Percentiles rank a stretch among this genome's conserved stretches.
These are phyloP conservation scores for Flaveria trinervia DNA, from an alignment of 129 eudicot genomes.

Conservation along the genomic window DNA sequence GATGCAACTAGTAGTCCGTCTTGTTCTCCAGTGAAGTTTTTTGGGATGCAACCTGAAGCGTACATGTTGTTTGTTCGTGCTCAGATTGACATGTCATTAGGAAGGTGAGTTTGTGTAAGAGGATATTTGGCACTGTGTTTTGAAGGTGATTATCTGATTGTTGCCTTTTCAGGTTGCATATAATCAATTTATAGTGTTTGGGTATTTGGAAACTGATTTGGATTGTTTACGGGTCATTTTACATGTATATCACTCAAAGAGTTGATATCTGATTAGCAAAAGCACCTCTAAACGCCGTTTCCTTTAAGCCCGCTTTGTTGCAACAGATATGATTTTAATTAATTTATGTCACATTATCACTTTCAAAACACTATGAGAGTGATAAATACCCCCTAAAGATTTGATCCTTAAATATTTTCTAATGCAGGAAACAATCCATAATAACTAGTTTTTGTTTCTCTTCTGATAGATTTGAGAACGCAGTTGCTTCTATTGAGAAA, in stretches of 20 bases:
- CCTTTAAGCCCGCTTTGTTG: not conserved
- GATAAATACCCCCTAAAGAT: not conserved
- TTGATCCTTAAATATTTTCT: not conserved
- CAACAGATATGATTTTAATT: not conserved
- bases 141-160: no score
- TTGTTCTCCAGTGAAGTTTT: constrained; percentile 59
- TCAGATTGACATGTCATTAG: constrained; percentile 67
- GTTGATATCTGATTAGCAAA: no score
- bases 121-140: no score
- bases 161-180: no score
- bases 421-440: constrained; percentile 23
- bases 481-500: constrained; percentile 61
- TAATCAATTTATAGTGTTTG: no score
- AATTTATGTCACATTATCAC: not conserved
- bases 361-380: not conserved
- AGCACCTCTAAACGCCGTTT: not conserved
- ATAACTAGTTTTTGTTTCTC: constrained; percentile 8
- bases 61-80: constrained; percentile 64
- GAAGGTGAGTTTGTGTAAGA: constrained; percentile 60
- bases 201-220: no score
- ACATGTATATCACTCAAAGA: no score
- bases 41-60: constrained; percentile 73
- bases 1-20: constrained; percentile 30
- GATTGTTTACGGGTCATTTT: no score
- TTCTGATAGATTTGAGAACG: constrained; percentile 72